Conservation (phyloP, 805 yeast genomes). For the Ogataea polymorpha region DNA sequence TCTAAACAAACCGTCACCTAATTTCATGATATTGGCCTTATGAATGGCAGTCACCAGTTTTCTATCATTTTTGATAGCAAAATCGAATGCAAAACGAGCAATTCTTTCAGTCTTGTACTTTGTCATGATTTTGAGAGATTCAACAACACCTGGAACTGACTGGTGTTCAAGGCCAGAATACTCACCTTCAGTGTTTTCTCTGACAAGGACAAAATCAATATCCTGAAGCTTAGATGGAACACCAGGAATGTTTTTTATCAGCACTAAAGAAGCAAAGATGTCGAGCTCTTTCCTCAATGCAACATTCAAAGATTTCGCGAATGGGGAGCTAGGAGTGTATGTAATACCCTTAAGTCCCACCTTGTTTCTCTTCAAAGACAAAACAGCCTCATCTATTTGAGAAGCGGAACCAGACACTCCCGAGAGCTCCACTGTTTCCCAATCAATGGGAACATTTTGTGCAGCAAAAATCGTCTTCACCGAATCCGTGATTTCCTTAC, state of each 20-base stretch:
- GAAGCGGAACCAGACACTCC: slow-evolving; percentile 47
- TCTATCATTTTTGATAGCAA: slow-evolving; percentile 89
- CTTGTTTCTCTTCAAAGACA: slow-evolving; percentile 91
- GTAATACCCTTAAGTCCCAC: slow-evolving; percentile 96
- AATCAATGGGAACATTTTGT: slow-evolving; percentile 88
- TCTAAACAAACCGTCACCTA: slow-evolving; percentile 97
- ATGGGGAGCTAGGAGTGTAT: slow-evolving; percentile 78
- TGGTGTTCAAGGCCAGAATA: slow-evolving; percentile 98
- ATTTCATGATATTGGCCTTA: slow-evolving; percentile 98
- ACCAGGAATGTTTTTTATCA: slow-evolving; percentile 92
- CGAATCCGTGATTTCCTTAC: slow-evolving; percentile 91
- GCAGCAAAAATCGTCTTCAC: slow-evolving; percentile 86
- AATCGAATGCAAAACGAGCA: slow-evolving; percentile 96
- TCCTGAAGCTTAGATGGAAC: slow-evolving; percentile 85
- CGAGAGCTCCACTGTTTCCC: slow-evolving; percentile 78
- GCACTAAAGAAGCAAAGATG: slow-evolving; percentile 91
- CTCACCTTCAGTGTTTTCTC: slow-evolving; percentile 99
- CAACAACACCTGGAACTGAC: slow-evolving; percentile 96
- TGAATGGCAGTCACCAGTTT: slow-evolving; percentile 93
- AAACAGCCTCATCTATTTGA: slow-evolving; percentile 76
- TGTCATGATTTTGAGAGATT: slow-evolving; percentile 92
- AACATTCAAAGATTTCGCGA: slow-evolving; percentile 86
- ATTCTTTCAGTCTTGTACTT: slow-evolving; percentile 93
- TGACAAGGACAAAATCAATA: slow-evolving; percentile 89
- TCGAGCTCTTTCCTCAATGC: slow-evolving; percentile 96